phyloP scores from a whole-genome alignment of 2,329 filamentous ascomycete species.

The Akanthomyces lecanii region DNA sequence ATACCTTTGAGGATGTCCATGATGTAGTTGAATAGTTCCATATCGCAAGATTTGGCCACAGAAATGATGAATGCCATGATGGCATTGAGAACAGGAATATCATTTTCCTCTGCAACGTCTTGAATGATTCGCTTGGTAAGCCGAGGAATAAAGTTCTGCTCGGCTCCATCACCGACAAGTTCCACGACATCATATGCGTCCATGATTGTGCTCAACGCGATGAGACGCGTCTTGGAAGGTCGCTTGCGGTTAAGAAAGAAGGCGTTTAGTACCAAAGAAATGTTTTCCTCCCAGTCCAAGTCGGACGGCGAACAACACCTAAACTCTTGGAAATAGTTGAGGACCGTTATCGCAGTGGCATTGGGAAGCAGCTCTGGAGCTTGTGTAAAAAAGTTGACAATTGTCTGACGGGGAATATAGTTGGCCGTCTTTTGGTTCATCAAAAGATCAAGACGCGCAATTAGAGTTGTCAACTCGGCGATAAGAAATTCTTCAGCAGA shows the following conservation, averaged over 20 bases:
- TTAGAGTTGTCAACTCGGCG: conserved; percentile 41
- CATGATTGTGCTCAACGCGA: conserved; percentile 57
- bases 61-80: conserved; percentile 61
- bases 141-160: conserved; percentile 52
- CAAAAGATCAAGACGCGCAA: conserved; percentile 47
- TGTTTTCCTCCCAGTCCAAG: conserved; percentile 61
- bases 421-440: conserved; percentile 42
- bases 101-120: conserved; percentile 58
- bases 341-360: conserved; percentile 57
- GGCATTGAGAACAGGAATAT: conserved; percentile 60
- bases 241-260: conserved; percentile 61
- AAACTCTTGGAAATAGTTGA: conserved; percentile 65
- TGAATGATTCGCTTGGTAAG: conserved; percentile 59
- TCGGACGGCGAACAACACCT: conserved; percentile 70
- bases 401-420: conserved; percentile 60
- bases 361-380: conserved; percentile 62
- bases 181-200: conserved; percentile 57
- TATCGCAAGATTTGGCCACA: conserved; percentile 57
- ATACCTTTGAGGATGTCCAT: conserved; percentile 49
- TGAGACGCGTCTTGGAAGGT: conserved; percentile 58
- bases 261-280: conserved; percentile 54
- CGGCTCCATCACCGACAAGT: conserved; percentile 54
- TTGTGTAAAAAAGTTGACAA: conserved; percentile 62
- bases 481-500: conserved; percentile 35
- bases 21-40: conserved; percentile 56